Percentiles rank a stretch among this genome's conserved stretches.
Evolutionary conservation across 2,329 filamentous ascomycete genomes (phyloP).

Genomic region (Coniochaeta sp.): DNA sequence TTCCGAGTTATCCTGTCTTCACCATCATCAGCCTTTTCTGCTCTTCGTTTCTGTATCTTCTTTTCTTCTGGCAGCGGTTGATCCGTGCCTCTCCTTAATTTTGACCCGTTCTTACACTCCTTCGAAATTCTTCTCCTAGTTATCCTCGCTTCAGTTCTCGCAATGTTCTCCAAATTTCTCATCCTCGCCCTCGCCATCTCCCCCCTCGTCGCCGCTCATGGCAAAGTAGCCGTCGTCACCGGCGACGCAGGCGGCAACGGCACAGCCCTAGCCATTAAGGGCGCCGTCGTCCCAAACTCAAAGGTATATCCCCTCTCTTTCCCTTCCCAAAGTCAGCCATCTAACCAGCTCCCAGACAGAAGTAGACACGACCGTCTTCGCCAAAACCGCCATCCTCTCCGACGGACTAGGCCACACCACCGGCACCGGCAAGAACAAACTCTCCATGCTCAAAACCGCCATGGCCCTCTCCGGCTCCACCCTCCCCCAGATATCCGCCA

Average conservation of each 20-base stretch:
- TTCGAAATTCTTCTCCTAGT: not conserved
- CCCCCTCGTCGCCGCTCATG: constrained; percentile 23
- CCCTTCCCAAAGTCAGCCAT: not conserved
- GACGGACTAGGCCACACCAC: constrained; percentile 31
- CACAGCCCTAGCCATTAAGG: constrained; percentile 33
- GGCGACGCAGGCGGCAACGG: constrained; percentile 33
- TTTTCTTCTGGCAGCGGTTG: constrained; percentile 6
- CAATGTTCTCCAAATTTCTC: constrained; percentile 20
- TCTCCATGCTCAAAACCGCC: constrained; percentile 21
- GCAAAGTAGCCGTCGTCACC: constrained; percentile 20
- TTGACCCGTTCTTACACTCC: not conserved
- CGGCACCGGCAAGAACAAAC: constrained; percentile 26
- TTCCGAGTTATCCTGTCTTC: not conserved
- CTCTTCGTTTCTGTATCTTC: not conserved
- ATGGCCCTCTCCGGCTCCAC: constrained; percentile 28
- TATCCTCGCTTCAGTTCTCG: constrained; percentile 4
- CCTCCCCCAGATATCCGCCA: constrained; percentile 30
- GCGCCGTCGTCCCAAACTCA: constrained; percentile 31
- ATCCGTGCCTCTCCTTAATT: constrained; percentile 4
- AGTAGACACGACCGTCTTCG: constrained; percentile 38
- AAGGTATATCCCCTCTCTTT: constrained; percentile 10
- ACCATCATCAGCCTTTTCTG: not conserved
- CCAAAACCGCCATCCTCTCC: constrained; percentile 21
- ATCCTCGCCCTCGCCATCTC: constrained; percentile 18
- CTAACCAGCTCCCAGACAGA: constrained; percentile 25